These are phyloP conservation scores for Artemisia argyi DNA, from an alignment of 129 eudicot species.

Conservation along the genomic window DNA sequence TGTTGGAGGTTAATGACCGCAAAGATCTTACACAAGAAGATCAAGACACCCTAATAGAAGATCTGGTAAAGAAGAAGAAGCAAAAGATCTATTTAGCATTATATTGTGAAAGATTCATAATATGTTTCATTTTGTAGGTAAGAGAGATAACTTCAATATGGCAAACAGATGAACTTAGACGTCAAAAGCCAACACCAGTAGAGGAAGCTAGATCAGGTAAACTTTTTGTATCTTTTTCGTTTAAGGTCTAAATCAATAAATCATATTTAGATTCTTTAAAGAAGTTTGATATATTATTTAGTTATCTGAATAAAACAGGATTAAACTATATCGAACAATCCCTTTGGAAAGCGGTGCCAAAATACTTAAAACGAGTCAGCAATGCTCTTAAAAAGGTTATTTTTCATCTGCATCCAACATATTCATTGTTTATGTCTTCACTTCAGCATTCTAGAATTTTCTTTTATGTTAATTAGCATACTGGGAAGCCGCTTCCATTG, in stretches of 20 bases:
- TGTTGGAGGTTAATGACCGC: slow-evolving; percentile 80
- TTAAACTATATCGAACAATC: slow-evolving; percentile 90
- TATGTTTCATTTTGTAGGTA: slow-evolving; percentile 48
- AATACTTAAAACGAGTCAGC: slow-evolving; percentile 89
- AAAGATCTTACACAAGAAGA: slow-evolving; percentile 89
- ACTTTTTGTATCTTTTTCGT: background rate
- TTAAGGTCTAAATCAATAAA: background rate
- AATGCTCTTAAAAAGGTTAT: slow-evolving; percentile 92
- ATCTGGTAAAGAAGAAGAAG: slow-evolving; percentile 52
- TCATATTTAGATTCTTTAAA: background rate
- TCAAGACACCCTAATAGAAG: slow-evolving; percentile 88
- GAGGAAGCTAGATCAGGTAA: slow-evolving; percentile 98
- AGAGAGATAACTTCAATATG: slow-evolving; percentile 96
- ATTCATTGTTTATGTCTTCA: background rate
- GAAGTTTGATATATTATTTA: background rate
- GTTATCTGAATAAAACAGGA: slow-evolving; percentile 45
- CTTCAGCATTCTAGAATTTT: background rate
- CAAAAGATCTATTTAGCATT: background rate
- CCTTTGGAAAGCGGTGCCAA: slow-evolving; percentile 96
- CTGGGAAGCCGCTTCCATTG: slow-evolving; percentile 89
- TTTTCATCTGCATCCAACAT: background rate
- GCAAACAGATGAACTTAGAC: slow-evolving; percentile 98
- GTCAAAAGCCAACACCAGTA: slow-evolving; percentile 96
- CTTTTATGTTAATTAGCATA: slow-evolving; percentile 53
- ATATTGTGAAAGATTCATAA: slow-evolving; percentile 13